Percentiles rank a stretch among this genome's conserved stretches.
Evolutionary conservation across 306 rosid species (phyloP).

Genomic region (Rosa rugosa): DNA sequence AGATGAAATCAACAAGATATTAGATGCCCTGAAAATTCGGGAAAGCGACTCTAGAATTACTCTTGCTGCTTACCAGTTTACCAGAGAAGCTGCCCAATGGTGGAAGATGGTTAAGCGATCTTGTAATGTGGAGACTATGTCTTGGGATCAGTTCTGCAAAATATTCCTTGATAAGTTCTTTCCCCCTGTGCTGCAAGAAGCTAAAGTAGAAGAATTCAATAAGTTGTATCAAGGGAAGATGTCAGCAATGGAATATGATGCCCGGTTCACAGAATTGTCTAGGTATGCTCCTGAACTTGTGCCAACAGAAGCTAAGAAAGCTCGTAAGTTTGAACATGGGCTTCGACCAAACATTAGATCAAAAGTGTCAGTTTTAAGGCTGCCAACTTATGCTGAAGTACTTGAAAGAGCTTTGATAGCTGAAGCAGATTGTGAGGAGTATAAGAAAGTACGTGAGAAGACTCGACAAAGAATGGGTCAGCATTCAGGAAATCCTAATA

Average conservation of each 20-base stretch:
- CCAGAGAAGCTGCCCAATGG: neutral
- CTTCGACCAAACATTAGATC: neutral
- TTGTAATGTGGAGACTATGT: neutral
- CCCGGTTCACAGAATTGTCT: neutral
- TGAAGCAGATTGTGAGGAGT: neutral
- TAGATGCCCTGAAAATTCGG: neutral
- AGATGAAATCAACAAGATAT: neutral
- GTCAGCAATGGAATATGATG: neutral
- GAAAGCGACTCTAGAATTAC: neutral
- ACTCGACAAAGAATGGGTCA: neutral
- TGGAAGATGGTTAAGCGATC: neutral
- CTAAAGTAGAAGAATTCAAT: neutral
- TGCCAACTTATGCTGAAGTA: neutral
- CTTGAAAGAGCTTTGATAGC: neutral
- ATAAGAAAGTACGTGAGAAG: neutral
- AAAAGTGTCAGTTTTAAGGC: neutral
- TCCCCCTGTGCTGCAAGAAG: neutral
- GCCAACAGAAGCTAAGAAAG: neutral
- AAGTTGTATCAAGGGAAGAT: neutral
- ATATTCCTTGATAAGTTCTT: neutral
- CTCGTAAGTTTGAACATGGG: neutral
- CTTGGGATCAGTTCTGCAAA: neutral
- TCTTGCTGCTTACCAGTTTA: neutral
- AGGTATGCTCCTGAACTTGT: neutral
- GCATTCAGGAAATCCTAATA: neutral